phyloP scores from a whole-genome alignment of 495 filamentous ascomycete species.

The Aspergillus kassunensis region DNA sequence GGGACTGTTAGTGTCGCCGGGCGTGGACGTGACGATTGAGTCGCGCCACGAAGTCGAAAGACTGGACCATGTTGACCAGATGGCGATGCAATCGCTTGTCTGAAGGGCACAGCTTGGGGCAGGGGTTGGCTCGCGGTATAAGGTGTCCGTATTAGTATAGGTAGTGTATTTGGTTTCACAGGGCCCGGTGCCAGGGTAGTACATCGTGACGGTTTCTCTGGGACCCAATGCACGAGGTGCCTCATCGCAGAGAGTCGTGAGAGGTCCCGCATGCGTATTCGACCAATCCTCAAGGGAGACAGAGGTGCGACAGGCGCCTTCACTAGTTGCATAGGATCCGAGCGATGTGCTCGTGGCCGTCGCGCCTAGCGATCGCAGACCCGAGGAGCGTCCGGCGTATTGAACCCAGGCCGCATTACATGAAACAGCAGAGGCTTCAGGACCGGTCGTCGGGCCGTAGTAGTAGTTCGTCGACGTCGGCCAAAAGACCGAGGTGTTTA shows the following conservation, averaged over 20 bases:
- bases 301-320: slow-evolving; percentile 18
- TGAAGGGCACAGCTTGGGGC: slow-evolving; percentile 14
- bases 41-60: slow-evolving; percentile 11
- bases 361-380: slow-evolving; percentile 16
- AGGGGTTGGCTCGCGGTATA: slow-evolving; percentile 17
- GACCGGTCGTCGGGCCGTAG: slow-evolving; percentile 25
- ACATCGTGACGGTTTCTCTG: slow-evolving; percentile 15
- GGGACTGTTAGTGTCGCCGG: slow-evolving; percentile 23
- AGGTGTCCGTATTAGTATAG: background rate
- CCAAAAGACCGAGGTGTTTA: slow-evolving; percentile 25
- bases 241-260: slow-evolving; percentile 24
- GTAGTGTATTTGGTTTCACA: slow-evolving; percentile 12
- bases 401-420: slow-evolving; percentile 26
- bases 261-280: slow-evolving; percentile 20
- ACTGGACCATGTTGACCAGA: slow-evolving; percentile 23
- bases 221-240: slow-evolving; percentile 21
- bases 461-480: slow-evolving; percentile 27
- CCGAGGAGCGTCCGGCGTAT: slow-evolving; percentile 12
- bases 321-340: slow-evolving; percentile 14
- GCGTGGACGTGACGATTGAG: slow-evolving; percentile 3
- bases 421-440: slow-evolving; percentile 18
- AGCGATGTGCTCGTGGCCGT: slow-evolving; percentile 15
- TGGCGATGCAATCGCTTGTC: slow-evolving; percentile 19
- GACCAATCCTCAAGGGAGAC: background rate
- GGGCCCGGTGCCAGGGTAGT: slow-evolving; percentile 21